These are phyloP conservation scores for Singerocomus rubriflavus DNA, from an alignment of 1,284 basidiomycete species.

Conservation along the genomic window DNA sequence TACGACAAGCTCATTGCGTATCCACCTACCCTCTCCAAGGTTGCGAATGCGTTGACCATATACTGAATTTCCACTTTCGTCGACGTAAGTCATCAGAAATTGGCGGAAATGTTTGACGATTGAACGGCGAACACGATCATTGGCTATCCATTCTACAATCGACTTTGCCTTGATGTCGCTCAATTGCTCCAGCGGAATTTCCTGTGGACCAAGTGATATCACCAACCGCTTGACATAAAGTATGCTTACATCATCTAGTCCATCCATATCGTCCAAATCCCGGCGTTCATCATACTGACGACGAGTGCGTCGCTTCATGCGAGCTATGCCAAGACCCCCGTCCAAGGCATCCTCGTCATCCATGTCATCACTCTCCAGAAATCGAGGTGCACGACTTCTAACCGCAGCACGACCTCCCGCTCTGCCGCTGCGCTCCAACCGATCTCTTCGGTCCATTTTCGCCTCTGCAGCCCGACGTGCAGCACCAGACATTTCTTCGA, in stretches of 20 bases:
- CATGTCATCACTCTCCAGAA: conserved; percentile 70
- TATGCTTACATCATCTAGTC: conserved; percentile 70
- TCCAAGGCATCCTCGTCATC: conserved; percentile 62
- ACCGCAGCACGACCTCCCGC: conserved; percentile 68
- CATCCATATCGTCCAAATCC: conserved; percentile 83
- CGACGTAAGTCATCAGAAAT: conserved; percentile 95
- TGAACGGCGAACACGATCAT: conserved; percentile 85
- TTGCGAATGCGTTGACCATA: conserved; percentile 93
- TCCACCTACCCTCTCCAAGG: conserved; percentile 85
- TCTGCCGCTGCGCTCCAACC: conserved; percentile 63
- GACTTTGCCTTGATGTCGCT: conserved; percentile 97
- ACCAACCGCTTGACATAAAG: background rate
- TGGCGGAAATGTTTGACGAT: conserved; percentile 92
- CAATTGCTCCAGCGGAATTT: conserved; percentile 92
- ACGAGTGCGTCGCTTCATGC: conserved; percentile 76
- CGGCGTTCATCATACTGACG: conserved; percentile 87
- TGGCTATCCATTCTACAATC: conserved; percentile 95
- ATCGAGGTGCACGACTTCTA: conserved; percentile 79
- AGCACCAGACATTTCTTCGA: conserved; percentile 69
- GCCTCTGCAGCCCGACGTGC: conserved; percentile 84
- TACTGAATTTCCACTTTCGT: conserved; percentile 87
- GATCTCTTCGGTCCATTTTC: conserved; percentile 87
- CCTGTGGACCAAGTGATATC: conserved; percentile 45
- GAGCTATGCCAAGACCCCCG: conserved; percentile 52
- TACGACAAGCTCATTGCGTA: background rate